Conservation (phyloP, 805 yeast species). For the Sugiyamaella valdiviana region DNA sequence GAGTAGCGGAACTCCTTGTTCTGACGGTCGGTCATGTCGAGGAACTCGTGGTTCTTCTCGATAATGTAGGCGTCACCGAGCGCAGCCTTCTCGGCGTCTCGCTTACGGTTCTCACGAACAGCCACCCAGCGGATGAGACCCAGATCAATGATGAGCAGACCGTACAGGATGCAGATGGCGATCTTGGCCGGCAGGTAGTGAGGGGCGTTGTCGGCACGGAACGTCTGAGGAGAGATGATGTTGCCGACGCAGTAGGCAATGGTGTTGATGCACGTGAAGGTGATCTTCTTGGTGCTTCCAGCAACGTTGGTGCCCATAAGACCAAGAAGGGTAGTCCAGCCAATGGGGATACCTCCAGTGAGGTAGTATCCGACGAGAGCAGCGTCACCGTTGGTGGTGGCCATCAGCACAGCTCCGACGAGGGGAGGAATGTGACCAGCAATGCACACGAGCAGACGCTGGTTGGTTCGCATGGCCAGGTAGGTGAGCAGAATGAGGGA, state of each 20-base stretch:
- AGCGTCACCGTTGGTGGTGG: constrained; percentile 35
- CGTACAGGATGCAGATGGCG: constrained; percentile 39
- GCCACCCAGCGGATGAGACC: constrained; percentile 18
- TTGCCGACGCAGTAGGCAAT: constrained; percentile 65
- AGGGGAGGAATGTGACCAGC: constrained; percentile 45
- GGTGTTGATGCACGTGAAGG: constrained; percentile 51
- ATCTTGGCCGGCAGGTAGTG: constrained; percentile 48
- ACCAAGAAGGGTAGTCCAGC: constrained; percentile 37
- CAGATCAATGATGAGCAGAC: constrained; percentile 41
- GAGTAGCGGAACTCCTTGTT: constrained; percentile 47
- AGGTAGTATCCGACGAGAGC: constrained; percentile 38
- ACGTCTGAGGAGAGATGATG: constrained; percentile 67
- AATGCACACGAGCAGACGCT: constrained; percentile 34
- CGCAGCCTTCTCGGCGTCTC: constrained; percentile 36
- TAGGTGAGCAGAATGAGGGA: constrained; percentile 28
- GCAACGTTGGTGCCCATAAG: constrained; percentile 47
- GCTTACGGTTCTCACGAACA: constrained; percentile 41
- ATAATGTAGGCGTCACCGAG: constrained; percentile 31
- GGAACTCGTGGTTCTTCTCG: constrained; percentile 10
- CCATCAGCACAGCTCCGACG: constrained; percentile 39
- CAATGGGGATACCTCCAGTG: constrained; percentile 29
- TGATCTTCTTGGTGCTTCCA: constrained; percentile 64
- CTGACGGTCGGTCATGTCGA: constrained; percentile 48
- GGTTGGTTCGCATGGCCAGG: constrained; percentile 11
- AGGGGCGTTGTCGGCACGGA: constrained; percentile 54